Conservation (phyloP, 192 early-diverging fungal genomes). For the Gigaspora rosea region DNA sequence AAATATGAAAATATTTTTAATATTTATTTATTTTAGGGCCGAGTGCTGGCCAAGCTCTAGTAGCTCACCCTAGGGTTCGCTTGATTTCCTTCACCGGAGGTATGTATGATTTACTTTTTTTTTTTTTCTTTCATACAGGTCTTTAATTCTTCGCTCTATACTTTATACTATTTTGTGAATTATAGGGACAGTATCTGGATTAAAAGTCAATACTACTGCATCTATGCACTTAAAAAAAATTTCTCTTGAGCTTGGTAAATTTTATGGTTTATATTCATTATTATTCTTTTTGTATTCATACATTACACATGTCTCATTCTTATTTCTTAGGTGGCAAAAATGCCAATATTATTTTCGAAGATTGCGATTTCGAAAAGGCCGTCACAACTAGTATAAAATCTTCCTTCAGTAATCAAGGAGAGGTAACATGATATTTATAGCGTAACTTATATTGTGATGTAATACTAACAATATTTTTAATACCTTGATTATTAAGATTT, state of each 20-base stretch:
- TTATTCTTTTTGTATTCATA: not conserved
- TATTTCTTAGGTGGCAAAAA: constrained; percentile 66
- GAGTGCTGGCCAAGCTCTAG: constrained; percentile 62
- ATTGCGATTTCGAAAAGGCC: constrained; percentile 64
- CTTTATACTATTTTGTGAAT: not conserved
- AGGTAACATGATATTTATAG: constrained; percentile 34
- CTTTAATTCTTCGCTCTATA: too few species aligned
- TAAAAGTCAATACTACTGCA: constrained; percentile 49
- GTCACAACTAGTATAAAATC: constrained; percentile 56
- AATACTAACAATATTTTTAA: not conserved
- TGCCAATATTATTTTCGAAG: constrained; percentile 70
- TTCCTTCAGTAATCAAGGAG: constrained; percentile 75
- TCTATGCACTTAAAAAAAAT: constrained; percentile 66
- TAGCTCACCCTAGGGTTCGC: constrained; percentile 64
- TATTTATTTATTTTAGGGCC: constrained; percentile 33
- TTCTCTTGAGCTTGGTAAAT: constrained; percentile 64
- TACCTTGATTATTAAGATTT: constrained; percentile 45
- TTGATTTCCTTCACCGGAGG: constrained; percentile 76
- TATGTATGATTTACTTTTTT: not conserved
- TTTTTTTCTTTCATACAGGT: not conserved
- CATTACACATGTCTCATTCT: not conserved
- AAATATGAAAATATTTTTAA: not conserved
- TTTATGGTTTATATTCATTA: not conserved
- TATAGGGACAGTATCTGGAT: constrained; percentile 58
- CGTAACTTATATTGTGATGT: not conserved